A percentile compares a stretch with the other conserved stretches of the same genome.
Conservation (phyloP, 352 stramenopile species). For the Globisporangium splendens region DNA sequence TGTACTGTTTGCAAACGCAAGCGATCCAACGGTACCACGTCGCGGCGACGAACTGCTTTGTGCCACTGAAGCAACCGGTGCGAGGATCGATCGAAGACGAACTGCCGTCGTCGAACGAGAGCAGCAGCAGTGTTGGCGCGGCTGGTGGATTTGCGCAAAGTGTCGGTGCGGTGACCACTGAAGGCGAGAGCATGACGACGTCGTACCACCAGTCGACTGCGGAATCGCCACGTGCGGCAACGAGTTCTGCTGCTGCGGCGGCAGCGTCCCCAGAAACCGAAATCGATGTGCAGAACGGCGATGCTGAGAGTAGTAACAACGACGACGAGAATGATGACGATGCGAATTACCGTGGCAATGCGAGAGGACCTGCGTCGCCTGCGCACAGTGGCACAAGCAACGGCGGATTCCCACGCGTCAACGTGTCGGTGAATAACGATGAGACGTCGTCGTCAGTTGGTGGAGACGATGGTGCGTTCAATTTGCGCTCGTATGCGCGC, state of each 20-base stretch:
- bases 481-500: conserved; percentile 58
- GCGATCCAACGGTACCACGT: conserved; percentile 85
- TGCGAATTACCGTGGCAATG: conserved; percentile 1
- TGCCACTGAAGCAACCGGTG: conserved; percentile 23
- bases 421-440: conserved; percentile 28
- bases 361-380: conserved; percentile 12
- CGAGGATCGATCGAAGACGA: conserved; percentile 41
- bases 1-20: conserved; percentile 79
- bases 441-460: conserved; percentile 42
- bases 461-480: conserved; percentile 51
- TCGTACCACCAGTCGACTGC: conserved; percentile 66
- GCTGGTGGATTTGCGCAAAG: conserved; percentile 41
- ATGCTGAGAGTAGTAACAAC: conserved; percentile 34
- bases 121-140: neutral
- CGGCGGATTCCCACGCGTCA: neutral
- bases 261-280: conserved; percentile 53
- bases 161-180: conserved; percentile 70
- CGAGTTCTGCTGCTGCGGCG: conserved; percentile 9
- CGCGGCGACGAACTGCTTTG: conserved; percentile 51
- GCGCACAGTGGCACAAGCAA: conserved; percentile 16
- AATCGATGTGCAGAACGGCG: conserved; percentile 61
- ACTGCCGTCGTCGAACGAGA: conserved; percentile 26
- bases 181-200: conserved; percentile 52
- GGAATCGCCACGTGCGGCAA: conserved; percentile 53
- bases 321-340: conserved; percentile 5